Conservation (phyloP, 2,329 filamentous ascomycete genomes). For the Claviceps pusilla region DNA sequence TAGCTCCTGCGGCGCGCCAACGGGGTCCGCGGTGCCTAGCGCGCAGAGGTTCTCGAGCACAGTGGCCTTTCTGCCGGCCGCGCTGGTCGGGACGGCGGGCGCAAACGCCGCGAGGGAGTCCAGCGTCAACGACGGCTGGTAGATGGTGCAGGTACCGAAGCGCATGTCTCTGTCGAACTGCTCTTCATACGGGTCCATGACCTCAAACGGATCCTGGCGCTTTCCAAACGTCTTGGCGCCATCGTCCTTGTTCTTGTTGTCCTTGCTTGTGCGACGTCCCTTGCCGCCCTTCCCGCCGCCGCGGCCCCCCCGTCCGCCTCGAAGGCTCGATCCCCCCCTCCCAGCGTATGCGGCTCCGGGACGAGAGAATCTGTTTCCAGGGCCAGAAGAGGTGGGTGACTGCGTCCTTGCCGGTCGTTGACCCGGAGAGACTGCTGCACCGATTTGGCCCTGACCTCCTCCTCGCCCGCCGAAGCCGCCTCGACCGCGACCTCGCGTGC, state of each 20-base stretch:
- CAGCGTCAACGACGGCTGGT: conserved; percentile 19
- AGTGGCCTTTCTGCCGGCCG: conserved; percentile 16
- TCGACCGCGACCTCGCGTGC: conserved; percentile 14
- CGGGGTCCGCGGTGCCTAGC: conserved; percentile 20
- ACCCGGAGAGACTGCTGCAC: background rate
- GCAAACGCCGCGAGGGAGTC: conserved; percentile 17
- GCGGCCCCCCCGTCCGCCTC: conserved; percentile 9
- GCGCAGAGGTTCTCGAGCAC: conserved; percentile 22
- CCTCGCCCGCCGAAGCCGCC: conserved; percentile 12
- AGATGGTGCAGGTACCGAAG: conserved; percentile 18
- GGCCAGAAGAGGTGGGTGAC: conserved; percentile 2
- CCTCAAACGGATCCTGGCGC: conserved; percentile 12
- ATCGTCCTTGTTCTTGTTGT: conserved; percentile 10
- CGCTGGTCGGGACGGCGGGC: conserved; percentile 15
- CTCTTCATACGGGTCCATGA: conserved; percentile 18
- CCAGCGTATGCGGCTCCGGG: conserved; percentile 2
- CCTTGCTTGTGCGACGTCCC: conserved; percentile 11
- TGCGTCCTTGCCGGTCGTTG: conserved; percentile 1
- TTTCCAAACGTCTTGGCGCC: conserved; percentile 8
- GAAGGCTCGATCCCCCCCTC: conserved; percentile 1
- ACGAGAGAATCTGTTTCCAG: conserved; percentile 9
- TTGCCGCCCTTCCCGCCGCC: conserved; percentile 8
- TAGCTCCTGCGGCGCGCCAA: conserved; percentile 17
- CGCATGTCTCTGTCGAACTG: conserved; percentile 22
- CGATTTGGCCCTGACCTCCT: conserved; percentile 5